Evolutionary conservation across 164 flowering plant genomes (phyloP), one percentile per base, ranked within the genome.

Genomic region (Stephania cephalantha): DNA sequence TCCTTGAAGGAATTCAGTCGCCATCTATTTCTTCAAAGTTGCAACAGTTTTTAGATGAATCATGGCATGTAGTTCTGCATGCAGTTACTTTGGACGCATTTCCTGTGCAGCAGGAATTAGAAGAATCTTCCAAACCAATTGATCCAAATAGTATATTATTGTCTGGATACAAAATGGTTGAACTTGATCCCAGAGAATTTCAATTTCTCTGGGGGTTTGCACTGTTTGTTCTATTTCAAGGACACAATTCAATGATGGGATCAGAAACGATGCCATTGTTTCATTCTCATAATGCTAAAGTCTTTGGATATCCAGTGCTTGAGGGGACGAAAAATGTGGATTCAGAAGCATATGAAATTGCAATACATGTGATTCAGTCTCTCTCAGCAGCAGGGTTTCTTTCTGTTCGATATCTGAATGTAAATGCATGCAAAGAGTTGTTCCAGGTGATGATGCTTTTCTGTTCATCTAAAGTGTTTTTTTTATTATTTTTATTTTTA

Each of bases 1-100:
- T 95, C 76, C 97, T 95, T 65, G 97, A 91, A 77, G 97, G 92
- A 64, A 85, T 92, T 53, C 90, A 90, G 72, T 92, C 95, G 64
- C 85, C 91, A 48, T 73, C 88, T 52, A 94, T 90, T 81, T 87
- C 87, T 58, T 84, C 85, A 66, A 86, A 87, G 84, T 79, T 95
- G 81, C 86, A 73, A 75, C 84, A 88, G 52, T 92, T 89, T 79
- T 85, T 95, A 29, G 91, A 93, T 82, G 97, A 93, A 83, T 85
- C 91, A 50, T 95, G 98, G 98, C 97, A 98, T n/a, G 88, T 92
- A 45, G 86, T 95, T 81, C 78, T 95, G 81, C 97, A 92, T 84
- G 99, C 99, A 63, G 76, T 90, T 81, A 84, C 87, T 44, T 78
- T 91, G 71, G 99, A 95, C 87, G 93, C 97, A 46, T 86, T 87